Conservation (phyloP, 169 alveolate species). For the Babesia divergens region DNA sequence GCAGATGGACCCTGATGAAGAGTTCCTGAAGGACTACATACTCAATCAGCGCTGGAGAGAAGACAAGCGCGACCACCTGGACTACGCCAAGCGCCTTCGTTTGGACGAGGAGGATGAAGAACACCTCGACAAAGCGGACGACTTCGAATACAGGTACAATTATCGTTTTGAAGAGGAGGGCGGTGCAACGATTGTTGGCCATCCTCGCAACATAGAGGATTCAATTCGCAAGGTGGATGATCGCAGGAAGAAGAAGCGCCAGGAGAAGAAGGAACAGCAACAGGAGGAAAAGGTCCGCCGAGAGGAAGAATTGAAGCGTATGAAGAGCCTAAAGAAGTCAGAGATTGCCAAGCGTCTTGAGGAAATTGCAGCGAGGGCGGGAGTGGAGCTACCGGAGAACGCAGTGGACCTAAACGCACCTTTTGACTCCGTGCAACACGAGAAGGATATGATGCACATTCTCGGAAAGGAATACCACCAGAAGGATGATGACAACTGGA, state of each 20-base stretch:
- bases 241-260: constrained; percentile 44
- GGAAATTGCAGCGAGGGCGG: constrained; percentile 29
- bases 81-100: constrained; percentile 15
- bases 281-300: constrained; percentile 45
- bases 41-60: constrained; percentile 78
- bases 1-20: constrained; percentile 68
- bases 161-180: constrained; percentile 63
- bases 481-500: constrained; percentile 15
- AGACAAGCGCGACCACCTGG: constrained; percentile 51
- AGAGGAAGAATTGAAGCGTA: constrained; percentile 57
- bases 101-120: constrained; percentile 69
- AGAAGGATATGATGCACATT: constrained; percentile 38
- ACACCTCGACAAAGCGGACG: constrained; percentile 68
- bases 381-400: constrained; percentile 18
- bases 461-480: constrained; percentile 28
- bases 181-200: constrained; percentile 46
- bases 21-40: constrained; percentile 75
- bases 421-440: constrained; percentile 59
- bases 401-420: constrained; percentile 57
- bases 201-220: constrained; percentile 59
- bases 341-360: constrained; percentile 7
- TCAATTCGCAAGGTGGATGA: constrained; percentile 56
- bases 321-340: constrained; percentile 34
- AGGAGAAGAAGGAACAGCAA: constrained; percentile 34
- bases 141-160: constrained; percentile 69